phyloP scores from a whole-genome alignment of 2,329 filamentous ascomycete genomes.

The Torrubiellomyces zombiae region DNA sequence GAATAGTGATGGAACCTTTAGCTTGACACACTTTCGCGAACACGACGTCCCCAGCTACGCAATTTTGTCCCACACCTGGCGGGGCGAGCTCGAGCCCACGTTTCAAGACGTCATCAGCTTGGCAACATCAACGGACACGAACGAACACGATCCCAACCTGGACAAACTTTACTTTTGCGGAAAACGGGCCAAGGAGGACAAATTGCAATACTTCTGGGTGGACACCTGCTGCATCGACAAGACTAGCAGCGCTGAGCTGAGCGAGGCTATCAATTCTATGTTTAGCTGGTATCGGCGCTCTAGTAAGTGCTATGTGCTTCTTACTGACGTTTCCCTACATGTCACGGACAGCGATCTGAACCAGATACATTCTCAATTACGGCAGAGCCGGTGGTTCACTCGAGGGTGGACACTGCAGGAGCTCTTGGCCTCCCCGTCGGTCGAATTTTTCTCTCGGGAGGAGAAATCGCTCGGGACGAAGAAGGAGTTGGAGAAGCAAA shows the following conservation, averaged over 20 bases:
- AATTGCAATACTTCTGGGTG: slow-evolving; percentile 10
- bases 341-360: slow-evolving; percentile 1
- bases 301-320: slow-evolving; percentile 4
- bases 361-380: too few relatives aligned
- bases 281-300: slow-evolving; percentile 5
- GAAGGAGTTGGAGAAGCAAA: slow-evolving; percentile 2
- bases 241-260: slow-evolving; percentile 3
- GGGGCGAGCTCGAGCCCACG: slow-evolving; percentile 3
- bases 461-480: slow-evolving; percentile 4
- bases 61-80: slow-evolving; percentile 7
- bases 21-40: too few relatives aligned
- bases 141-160: slow-evolving; percentile 2
- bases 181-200: slow-evolving; percentile 3
- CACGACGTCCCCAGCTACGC: slow-evolving; percentile 4
- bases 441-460: slow-evolving; percentile 4
- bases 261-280: slow-evolving; percentile 4
- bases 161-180: slow-evolving; percentile 5
- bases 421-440: slow-evolving; percentile 4
- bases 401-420: slow-evolving; percentile 3
- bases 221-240: slow-evolving; percentile 8
- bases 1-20: too few relatives aligned
- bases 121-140: slow-evolving; percentile 1
- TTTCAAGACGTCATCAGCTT: slow-evolving; percentile 4
- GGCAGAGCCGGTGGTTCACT: slow-evolving; percentile 1
- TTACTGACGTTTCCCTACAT: slow-evolving; percentile 1